A percentile compares a stretch with the other conserved stretches of the same genome.
Conservation (phyloP, 2,329 filamentous ascomycete genomes). For the Botrytis tulipae region DNA sequence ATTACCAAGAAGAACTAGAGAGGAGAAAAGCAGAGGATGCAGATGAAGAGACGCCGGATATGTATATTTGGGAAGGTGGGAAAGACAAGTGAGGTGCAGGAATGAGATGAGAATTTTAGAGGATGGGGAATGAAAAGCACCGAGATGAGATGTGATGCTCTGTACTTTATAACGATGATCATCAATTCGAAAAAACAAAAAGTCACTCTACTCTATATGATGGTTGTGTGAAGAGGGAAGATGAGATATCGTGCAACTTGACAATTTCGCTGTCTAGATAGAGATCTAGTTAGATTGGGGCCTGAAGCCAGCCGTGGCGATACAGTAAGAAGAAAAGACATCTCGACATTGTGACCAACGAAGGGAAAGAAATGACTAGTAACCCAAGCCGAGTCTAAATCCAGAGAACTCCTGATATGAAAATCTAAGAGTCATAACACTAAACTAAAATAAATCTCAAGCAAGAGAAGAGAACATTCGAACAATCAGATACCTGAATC, state of each 20-base stretch:
- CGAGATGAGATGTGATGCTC: constrained; percentile 10
- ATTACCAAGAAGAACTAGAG: constrained; percentile 43
- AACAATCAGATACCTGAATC: neutral
- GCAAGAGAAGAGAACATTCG: too few relatives aligned
- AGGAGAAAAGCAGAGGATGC: constrained; percentile 13
- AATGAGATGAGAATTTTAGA: neutral
- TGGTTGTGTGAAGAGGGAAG: neutral
- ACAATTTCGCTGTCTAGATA: neutral
- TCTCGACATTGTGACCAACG: neutral
- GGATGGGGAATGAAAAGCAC: constrained; percentile 6
- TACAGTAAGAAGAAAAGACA: neutral
- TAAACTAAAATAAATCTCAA: neutral
- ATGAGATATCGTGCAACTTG: neutral
- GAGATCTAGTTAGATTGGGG: too few relatives aligned
- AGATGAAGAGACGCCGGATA: constrained; percentile 1
- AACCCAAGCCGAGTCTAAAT: neutral
- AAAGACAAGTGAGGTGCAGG: neutral
- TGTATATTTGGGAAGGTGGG: constrained; percentile 15
- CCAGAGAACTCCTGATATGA: neutral
- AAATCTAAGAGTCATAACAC: neutral
- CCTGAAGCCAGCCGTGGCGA: neutral
- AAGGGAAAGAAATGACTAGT: neutral
- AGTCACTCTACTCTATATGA: neutral
- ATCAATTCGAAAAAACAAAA: constrained; percentile 16
- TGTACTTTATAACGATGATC: constrained; percentile 20